Evolutionary conservation across 768 basidiomycete species (phyloP).

Genomic region (Tricholoma terreum): DNA sequence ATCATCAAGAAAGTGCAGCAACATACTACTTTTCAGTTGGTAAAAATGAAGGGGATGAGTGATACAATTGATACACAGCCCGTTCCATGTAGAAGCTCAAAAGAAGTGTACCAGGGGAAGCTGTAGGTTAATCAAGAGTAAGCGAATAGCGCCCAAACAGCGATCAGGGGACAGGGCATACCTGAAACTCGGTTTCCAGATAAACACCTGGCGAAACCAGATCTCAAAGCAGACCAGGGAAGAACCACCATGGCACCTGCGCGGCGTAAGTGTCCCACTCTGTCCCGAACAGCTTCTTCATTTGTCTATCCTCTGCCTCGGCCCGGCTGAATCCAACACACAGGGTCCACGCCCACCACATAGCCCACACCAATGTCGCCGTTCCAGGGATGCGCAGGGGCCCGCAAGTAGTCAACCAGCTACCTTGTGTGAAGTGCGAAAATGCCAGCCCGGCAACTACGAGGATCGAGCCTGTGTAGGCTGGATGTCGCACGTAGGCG

Average conservation of each 20-base stretch:
- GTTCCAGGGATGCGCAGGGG: conserved; percentile 22
- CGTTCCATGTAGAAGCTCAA: not conserved
- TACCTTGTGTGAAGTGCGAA: conserved; percentile 39
- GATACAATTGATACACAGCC: not conserved
- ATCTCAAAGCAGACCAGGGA: conserved; percentile 38
- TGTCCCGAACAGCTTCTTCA: conserved; percentile 38
- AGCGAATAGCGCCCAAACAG: not conserved
- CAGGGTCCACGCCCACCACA: conserved; percentile 44
- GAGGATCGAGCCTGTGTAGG: conserved; percentile 46
- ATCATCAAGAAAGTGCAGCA: not conserved
- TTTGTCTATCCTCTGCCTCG: conserved; percentile 45
- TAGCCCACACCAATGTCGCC: conserved; percentile 25
- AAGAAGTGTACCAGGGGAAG: not conserved
- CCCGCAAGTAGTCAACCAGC: conserved; percentile 36
- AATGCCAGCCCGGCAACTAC: conserved; percentile 38
- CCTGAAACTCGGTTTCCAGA: not conserved
- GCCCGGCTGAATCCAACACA: conserved; percentile 43
- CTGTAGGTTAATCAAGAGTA: not conserved
- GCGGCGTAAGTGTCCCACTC: conserved; percentile 47
- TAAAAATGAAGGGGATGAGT: not conserved
- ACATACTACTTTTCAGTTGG: not conserved
- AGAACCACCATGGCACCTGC: conserved; percentile 43
- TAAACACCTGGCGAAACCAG: not conserved
- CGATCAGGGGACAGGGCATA: not conserved
- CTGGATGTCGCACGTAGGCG: conserved; percentile 45